Conservation (phyloP, 306 rosid species). For the Corylus americana region DNA sequence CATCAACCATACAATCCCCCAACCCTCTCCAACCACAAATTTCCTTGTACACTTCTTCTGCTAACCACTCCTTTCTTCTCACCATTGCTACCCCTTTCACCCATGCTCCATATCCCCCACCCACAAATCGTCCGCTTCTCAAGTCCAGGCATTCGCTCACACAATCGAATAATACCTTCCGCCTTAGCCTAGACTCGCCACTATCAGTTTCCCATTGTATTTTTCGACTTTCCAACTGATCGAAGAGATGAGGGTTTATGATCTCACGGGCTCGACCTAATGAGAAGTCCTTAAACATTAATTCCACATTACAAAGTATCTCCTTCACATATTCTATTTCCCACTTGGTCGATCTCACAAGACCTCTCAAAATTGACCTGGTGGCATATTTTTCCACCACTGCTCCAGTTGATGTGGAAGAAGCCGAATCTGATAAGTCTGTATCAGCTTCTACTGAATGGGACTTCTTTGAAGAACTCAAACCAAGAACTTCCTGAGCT, state of each 20-base stretch:
- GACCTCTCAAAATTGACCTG: conserved; percentile 25
- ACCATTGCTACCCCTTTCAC: conserved; percentile 63
- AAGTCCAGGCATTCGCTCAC: conserved; percentile 77
- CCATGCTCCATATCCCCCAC: conserved; percentile 77
- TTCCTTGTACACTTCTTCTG: conserved; percentile 72
- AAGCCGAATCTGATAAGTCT: conserved; percentile 85
- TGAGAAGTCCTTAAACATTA: conserved; percentile 65
- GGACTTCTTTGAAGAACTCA: conserved; percentile 48
- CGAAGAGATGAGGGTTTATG: conserved; percentile 64
- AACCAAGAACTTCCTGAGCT: conserved; percentile 52
- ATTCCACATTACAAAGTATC: conserved; percentile 58
- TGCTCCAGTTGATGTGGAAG: conserved; percentile 56
- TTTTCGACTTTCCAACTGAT: conserved; percentile 61
- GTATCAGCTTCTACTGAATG: conserved; percentile 48
- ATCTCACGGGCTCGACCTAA: conserved; percentile 52
- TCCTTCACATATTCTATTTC: conserved; percentile 73
- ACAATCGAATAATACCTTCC: conserved; percentile 69
- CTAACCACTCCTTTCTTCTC: conserved; percentile 66
- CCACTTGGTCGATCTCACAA: conserved; percentile 47
- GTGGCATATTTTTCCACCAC: conserved; percentile 32
- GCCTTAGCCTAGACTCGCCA: conserved; percentile 39
- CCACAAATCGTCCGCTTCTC: conserved; percentile 50
- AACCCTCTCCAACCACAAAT: conserved; percentile 60
- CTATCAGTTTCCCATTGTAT: conserved; percentile 33
- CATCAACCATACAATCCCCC: conserved; percentile 90